Base-by-base conservation (phyloP, 2,329 filamentous ascomycete species). In the Polytolypa hystricis region DNA sequence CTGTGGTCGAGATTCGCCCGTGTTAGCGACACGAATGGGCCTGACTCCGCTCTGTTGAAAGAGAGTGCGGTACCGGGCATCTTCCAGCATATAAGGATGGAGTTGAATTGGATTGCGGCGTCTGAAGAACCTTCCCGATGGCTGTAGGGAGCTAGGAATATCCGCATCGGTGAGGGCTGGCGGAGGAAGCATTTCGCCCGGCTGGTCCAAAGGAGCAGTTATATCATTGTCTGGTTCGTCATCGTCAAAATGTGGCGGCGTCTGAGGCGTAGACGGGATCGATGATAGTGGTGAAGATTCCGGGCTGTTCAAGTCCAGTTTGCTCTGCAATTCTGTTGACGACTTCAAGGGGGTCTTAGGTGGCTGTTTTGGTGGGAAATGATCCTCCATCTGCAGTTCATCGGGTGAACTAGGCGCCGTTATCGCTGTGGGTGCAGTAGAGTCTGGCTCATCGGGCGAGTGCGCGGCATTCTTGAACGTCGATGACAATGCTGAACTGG, bases 31-130 rank as follows among this genome's bases (percentile, higher is more conserved):
- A 12, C 56, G 60, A 10, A 69, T 48, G 9, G 66, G 64, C 35
- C 56, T 60, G 6, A 68, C 30, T 2, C 66, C 66, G 33, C 63
- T 46, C 25, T 53, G 55, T 35, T 54, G 60, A 47, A 66, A 53
- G 28, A 55, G 55, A 21, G 45, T 53, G 30, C 56, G 53, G 42
- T 69, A 69, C 37, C 57, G 58, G 5, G 63, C 63, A 40, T 60
- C 53, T 42, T 70, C 66, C 11, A 67, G 45, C 1, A 60, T 47
- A 39, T 69, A 70, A 2, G 66, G 66, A 42, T 69, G 63, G 18
- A 67, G 42, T 37, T 70, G 66, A 33, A 67, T 67, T 5, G 63
- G 58, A 44, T 65, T 66, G 26, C 66, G 59, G 38, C 64, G 54
- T 35, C 66, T 55, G 15, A 69, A 48, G 3, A 49, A 50, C 38